Evolutionary conservation across 164 flowering plant genomes (phyloP), one percentile per base, ranked within the genome.

Genomic region (Chimonanthus praecox): DNA sequence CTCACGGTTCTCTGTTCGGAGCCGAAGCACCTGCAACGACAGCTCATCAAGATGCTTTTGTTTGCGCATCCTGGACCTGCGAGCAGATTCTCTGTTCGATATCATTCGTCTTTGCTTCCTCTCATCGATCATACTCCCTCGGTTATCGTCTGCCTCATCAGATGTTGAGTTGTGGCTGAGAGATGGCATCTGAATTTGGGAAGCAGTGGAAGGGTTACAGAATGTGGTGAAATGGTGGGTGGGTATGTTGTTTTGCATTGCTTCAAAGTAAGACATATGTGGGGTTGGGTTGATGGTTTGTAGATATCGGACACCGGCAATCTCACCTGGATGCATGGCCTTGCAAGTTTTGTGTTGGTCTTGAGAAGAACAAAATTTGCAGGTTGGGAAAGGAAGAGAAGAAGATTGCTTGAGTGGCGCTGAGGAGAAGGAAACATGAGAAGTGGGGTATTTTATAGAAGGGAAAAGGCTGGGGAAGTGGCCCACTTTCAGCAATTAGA

Each of bases 11-110:
- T 94, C 97, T 49, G 84, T 82, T 51, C 92, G 74, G 65, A 94
- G 89, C 89, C 90, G 86, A 45, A 86, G 78, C 48, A 94, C 97
- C 81, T 87, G 94, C 1, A 93, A 87, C 94, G 94, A 89, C 7
- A 94, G 94, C 85, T 94, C 98, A 73, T 91, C 93, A 11, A 94
- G 85, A 83, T 92, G 97, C 78, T 79, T 86, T 83, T 94, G 98
- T 86, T 94, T 94, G 45, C 98, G 80, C 97, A 92, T 92, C 62
- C 98, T 86, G 16, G 98, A 92, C 49, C 98, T 46, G 21, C 98
- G 85, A 5, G 98, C 98, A 2, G 98, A 94, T 77, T 94, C 98
- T 73, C 98, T 77, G 70, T 94, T 94, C 0, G 98, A 94, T 79
- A 94, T 88, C 97, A 92, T 94, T 74, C 98, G 85, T 74, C 98